phyloP scores from a whole-genome alignment of 2,329 filamentous ascomycete genomes.

The Aureobasidium sp. region DNA sequence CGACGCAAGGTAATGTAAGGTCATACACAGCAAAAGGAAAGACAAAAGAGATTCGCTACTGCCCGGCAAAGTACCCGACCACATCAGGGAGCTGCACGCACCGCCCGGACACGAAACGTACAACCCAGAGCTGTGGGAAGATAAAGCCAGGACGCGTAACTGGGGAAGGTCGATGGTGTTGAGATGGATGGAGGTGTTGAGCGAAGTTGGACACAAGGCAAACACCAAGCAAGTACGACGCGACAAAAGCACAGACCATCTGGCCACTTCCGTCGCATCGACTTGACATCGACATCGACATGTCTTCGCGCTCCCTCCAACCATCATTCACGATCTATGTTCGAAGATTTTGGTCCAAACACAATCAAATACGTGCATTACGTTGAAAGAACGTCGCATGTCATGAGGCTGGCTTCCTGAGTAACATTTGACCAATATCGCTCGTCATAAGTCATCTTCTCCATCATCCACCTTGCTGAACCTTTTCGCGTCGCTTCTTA shows the following conservation, averaged over 20 bases:
- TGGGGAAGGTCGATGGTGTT: background rate
- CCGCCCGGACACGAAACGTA: background rate
- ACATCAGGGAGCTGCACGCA: background rate
- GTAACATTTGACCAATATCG: too few species aligned
- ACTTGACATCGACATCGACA: background rate
- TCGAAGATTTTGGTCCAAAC: too few species aligned
- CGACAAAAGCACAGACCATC: background rate
- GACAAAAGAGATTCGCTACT: slow-evolving; percentile 5
- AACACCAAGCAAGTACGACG: background rate
- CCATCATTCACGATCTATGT: background rate
- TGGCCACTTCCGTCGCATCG: background rate
- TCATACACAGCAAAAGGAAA: slow-evolving; percentile 2
- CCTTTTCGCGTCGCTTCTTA: too few species aligned
- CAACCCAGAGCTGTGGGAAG: background rate
- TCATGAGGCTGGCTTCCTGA: background rate
- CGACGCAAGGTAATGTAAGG: background rate
- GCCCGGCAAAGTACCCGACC: background rate
- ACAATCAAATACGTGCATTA: background rate
- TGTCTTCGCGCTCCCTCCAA: background rate
- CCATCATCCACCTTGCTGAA: too few species aligned
- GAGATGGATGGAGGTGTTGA: too few species aligned
- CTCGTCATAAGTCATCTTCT: too few species aligned
- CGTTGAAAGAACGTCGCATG: background rate
- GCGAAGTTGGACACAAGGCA: too few species aligned
- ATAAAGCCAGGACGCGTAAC: background rate